A percentile compares a stretch with the other conserved stretches of the same genome.
Evolutionary conservation across 352 stramenopile species (phyloP).

Genomic region (Phytophthora megakarya): DNA sequence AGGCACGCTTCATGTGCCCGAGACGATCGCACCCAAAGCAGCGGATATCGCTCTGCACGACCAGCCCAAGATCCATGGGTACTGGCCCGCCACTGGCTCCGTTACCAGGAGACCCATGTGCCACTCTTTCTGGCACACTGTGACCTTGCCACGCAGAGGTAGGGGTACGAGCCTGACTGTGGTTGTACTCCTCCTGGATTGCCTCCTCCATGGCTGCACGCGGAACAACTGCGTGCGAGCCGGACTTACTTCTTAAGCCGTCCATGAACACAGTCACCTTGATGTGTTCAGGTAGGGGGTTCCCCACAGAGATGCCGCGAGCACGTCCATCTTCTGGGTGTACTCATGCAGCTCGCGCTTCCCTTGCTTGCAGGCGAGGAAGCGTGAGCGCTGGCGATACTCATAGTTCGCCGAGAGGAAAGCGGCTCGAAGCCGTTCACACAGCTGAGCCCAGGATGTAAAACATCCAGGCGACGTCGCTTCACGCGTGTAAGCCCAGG

Average conservation of each 20-base stretch:
- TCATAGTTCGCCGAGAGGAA: neutral
- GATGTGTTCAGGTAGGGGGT: neutral
- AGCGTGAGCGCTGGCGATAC: too few relatives aligned
- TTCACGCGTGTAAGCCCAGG: conserved; percentile 18
- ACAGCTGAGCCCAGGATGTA: conserved; percentile 6
- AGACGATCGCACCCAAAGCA: neutral
- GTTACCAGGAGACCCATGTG: neutral
- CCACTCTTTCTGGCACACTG: neutral
- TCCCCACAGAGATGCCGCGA: neutral
- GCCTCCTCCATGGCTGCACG: neutral
- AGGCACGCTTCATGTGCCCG: neutral
- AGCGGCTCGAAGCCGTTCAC: neutral
- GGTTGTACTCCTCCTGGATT: neutral
- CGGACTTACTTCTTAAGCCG: neutral
- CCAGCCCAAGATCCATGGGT: neutral
- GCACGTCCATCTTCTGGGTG: neutral
- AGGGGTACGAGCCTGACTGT: neutral
- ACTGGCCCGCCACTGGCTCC: neutral
- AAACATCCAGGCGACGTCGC: conserved; percentile 1
- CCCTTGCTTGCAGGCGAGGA: too few relatives aligned
- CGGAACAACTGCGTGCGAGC: neutral
- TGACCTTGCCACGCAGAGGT: neutral
- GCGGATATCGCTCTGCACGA: neutral
- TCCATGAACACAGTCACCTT: neutral
- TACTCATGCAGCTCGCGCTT: neutral